phyloP scores from a whole-genome alignment of 257 asterid genomes.

The Anisodus acutangulus region DNA sequence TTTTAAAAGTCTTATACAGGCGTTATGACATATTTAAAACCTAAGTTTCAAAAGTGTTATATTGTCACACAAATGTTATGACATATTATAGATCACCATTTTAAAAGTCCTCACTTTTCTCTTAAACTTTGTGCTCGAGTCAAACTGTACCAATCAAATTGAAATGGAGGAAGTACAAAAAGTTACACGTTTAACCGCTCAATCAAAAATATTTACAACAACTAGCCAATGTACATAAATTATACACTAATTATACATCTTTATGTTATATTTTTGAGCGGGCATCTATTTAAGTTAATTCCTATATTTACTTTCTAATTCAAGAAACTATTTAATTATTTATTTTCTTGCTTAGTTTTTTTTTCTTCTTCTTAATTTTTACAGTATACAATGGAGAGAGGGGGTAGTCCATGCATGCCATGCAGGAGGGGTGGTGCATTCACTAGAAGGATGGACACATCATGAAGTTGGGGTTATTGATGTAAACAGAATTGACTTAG shows the following conservation, averaged over 20 bases:
- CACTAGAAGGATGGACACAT: constrained; percentile 69
- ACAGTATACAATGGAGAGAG: constrained; percentile 93
- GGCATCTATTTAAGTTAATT: neutral
- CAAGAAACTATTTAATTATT: neutral
- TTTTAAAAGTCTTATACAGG: neutral
- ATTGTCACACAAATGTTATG: neutral
- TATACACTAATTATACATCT: neutral
- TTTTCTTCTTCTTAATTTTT: no score
- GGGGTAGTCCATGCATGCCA: constrained; percentile 92
- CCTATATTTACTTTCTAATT: neutral
- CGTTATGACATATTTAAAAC: no score
- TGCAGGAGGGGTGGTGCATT: constrained; percentile 74
- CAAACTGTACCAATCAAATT: neutral
- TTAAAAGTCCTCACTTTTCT: neutral
- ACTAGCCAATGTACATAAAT: neutral
- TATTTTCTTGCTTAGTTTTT: no score
- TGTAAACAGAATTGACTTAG: constrained; percentile 60
- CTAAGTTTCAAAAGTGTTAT: no score
- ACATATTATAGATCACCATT: neutral
- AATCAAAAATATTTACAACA: neutral
- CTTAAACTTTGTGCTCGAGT: no score
- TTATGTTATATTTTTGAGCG: neutral
- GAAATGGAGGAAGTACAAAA: neutral
- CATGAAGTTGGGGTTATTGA: constrained; percentile 80
- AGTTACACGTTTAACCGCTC: neutral